These are phyloP conservation scores for Triglochin maritima DNA, from an alignment of 106 monocot genomes.

Conservation along the genomic window DNA sequence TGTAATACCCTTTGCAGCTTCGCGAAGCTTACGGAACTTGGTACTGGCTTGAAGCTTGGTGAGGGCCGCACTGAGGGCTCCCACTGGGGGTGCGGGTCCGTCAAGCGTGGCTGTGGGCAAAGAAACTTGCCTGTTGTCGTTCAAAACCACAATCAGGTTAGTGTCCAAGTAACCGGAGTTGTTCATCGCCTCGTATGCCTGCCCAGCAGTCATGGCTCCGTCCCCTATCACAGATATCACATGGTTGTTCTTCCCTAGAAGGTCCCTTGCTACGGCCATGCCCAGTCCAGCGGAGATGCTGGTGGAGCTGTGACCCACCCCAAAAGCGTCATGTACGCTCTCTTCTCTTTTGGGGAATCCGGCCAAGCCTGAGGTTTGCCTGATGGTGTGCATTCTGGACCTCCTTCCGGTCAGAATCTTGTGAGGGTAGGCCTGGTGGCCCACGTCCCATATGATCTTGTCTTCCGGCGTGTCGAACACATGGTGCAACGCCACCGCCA, in stretches of 20 bases:
- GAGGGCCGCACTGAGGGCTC: constrained; percentile 70
- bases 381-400: constrained; percentile 64
- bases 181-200: constrained; percentile 96
- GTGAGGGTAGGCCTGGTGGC: constrained; percentile 83
- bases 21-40: constrained; percentile 54
- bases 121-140: constrained; percentile 86
- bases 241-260: constrained; percentile 65
- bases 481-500: constrained; percentile 75
- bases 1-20: constrained; percentile 74
- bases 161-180: constrained; percentile 68
- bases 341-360: constrained; percentile 86
- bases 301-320: constrained; percentile 82
- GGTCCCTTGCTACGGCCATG: constrained; percentile 84
- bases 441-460: constrained; percentile 93
- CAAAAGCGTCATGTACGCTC: constrained; percentile 81
- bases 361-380: constrained; percentile 72
- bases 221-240: constrained; percentile 86
- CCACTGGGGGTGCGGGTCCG: constrained; percentile 64
- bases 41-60: constrained; percentile 76
- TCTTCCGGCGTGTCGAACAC: constrained; percentile 77
- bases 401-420: constrained; percentile 88
- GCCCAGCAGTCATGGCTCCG: constrained; percentile 91
- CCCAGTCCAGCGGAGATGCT: constrained; percentile 92
- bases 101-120: constrained; percentile 82
- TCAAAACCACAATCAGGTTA: constrained; percentile 67